phyloP scores from a whole-genome alignment of 768 basidiomycete genomes.

The Xerocomellus dryophilus region DNA sequence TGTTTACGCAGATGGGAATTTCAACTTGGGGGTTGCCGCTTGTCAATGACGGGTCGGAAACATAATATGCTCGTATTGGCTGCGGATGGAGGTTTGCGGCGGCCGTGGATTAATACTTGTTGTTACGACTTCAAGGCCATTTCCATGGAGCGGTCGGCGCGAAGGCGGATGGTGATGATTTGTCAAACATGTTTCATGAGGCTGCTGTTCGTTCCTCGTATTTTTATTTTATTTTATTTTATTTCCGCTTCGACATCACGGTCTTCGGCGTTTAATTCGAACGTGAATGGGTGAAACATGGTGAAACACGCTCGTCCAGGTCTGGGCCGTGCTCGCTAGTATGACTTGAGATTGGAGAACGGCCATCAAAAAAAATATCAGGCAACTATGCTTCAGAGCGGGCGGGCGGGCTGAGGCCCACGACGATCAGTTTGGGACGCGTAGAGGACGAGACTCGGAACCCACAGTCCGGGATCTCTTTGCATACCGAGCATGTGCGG shows the following conservation, averaged over 20 bases:
- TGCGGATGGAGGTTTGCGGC: neutral
- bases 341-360: neutral
- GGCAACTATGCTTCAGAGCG: neutral
- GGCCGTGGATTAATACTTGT: neutral
- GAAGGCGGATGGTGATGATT: neutral
- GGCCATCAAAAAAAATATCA: neutral
- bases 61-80: neutral
- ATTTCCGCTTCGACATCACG: neutral
- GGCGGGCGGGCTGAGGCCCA: neutral
- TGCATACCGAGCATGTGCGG: neutral
- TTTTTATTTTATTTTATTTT: neutral
- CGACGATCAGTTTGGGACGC: neutral
- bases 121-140: neutral
- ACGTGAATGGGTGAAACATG: neutral
- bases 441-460: neutral
- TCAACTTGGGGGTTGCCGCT: neutral
- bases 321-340: neutral
- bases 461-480: neutral
- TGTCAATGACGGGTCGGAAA: neutral
- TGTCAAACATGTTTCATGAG: conserved; percentile 1
- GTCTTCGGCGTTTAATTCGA: neutral
- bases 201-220: neutral
- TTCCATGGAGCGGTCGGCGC: neutral
- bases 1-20: neutral
- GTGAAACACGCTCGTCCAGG: neutral